phyloP scores from a whole-genome alignment of 73 alveolate genomes.

The Effrenium voratum region DNA sequence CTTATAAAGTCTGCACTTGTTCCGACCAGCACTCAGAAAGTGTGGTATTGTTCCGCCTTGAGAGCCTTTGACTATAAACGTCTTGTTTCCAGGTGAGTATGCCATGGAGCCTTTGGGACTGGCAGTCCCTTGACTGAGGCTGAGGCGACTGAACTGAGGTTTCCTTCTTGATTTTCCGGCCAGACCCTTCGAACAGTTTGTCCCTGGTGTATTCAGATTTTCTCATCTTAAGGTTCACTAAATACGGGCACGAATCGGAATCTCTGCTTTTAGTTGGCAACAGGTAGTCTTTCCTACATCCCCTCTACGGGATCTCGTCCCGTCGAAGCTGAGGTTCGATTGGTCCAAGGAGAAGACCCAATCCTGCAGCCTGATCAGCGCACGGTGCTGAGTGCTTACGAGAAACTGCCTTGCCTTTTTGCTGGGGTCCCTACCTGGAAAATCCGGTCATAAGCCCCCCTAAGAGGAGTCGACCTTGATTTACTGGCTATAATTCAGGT shows the following conservation, averaged over 20 bases:
- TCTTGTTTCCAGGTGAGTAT: too few relatives aligned
- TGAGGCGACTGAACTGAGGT: neutral
- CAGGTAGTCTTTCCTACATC: neutral
- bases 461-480: too few relatives aligned
- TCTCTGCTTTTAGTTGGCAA: neutral
- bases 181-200: neutral
- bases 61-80: too few relatives aligned
- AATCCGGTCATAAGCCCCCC: neutral
- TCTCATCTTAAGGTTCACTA: neutral
- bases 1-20: too few relatives aligned
- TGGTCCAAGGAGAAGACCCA: constrained; percentile 74
- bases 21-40: too few relatives aligned
- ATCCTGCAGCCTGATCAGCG: constrained; percentile 85
- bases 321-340: neutral
- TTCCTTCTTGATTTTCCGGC: neutral
- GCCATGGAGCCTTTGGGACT: too few relatives aligned
- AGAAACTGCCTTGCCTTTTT: neutral
- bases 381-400: neutral
- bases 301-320: neutral
- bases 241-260: neutral
- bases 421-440: neutral
- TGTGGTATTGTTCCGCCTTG: too few relatives aligned
- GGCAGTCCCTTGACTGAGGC: too few relatives aligned
- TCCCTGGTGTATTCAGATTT: neutral
- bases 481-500: neutral